Conservation (phyloP, 148 eudicot genomes). For the Rhododendron ovatum region DNA sequence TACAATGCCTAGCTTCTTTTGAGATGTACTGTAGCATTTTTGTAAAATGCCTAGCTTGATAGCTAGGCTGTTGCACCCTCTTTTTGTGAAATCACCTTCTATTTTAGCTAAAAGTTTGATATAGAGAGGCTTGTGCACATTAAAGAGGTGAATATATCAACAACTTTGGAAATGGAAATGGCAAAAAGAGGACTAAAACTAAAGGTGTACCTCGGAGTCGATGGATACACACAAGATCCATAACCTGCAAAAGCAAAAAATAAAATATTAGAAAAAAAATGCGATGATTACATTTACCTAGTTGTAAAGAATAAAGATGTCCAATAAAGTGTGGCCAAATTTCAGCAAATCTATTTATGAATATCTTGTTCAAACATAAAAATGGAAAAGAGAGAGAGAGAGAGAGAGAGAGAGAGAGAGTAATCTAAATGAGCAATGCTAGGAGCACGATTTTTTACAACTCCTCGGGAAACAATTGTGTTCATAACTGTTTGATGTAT, state of each 20-base stretch:
- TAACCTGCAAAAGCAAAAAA: slow-evolving; percentile 32
- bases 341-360: neutral
- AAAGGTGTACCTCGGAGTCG: slow-evolving; percentile 50
- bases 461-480: too few relatives aligned
- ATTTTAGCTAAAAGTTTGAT: too few relatives aligned
- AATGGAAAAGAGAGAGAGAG: too few relatives aligned
- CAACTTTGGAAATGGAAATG: neutral
- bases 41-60: too few relatives aligned
- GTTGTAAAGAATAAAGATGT: neutral
- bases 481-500: too few relatives aligned
- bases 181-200: neutral
- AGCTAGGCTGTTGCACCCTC: too few relatives aligned
- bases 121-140: neutral
- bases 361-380: neutral
- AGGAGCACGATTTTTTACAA: too few relatives aligned
- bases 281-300: neutral
- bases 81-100: too few relatives aligned
- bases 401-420: too few relatives aligned
- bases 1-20: too few relatives aligned
- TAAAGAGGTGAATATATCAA: neutral
- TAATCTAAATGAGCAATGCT: too few relatives aligned
- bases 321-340: neutral
- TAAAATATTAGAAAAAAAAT: neutral
- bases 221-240: slow-evolving; percentile 75
- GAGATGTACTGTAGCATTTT: too few relatives aligned